phyloP scores from a whole-genome alignment of 1,284 basidiomycete species.

The Heterobasidion parviporum region DNA sequence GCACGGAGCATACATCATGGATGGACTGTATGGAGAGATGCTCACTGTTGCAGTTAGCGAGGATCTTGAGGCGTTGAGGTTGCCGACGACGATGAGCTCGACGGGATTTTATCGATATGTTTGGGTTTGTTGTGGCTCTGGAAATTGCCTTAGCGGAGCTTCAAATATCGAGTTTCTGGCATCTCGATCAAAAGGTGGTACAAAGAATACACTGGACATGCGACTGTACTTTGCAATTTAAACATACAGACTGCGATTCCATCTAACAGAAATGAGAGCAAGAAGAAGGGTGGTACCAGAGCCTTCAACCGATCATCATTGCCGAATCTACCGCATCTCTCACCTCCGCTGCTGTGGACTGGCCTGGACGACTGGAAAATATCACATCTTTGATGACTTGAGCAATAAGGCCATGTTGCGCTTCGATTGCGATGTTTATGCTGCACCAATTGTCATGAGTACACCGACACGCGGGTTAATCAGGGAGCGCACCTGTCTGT shows the following conservation, averaged over 20 bases:
- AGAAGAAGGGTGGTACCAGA: neutral
- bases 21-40: neutral
- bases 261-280: neutral
- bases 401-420: slow-evolving; percentile 84
- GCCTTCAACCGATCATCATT: slow-evolving; percentile 24
- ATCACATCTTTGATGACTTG: slow-evolving; percentile 86
- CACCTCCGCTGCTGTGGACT: slow-evolving; percentile 14
- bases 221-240: too few species aligned
- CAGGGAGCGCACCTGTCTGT: slow-evolving; percentile 63
- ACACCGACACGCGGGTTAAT: neutral
- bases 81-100: slow-evolving; percentile 13
- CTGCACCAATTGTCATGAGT: slow-evolving; percentile 28
- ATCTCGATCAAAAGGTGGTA: too few species aligned
- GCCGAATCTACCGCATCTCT: slow-evolving; percentile 29
- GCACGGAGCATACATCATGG: neutral
- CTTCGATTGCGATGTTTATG: slow-evolving; percentile 79
- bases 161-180: neutral
- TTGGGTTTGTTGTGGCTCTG: slow-evolving; percentile 10
- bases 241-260: neutral
- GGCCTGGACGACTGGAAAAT: slow-evolving; percentile 56
- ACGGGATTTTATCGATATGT: slow-evolving; percentile 1
- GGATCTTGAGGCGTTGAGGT: slow-evolving; percentile 15
- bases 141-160: slow-evolving; percentile 2
- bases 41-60: slow-evolving; percentile 10
- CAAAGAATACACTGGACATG: too few species aligned